These are phyloP conservation scores for Claviceps paspali DNA, from an alignment of 2,329 filamentous ascomycete genomes.

Conservation along the genomic window DNA sequence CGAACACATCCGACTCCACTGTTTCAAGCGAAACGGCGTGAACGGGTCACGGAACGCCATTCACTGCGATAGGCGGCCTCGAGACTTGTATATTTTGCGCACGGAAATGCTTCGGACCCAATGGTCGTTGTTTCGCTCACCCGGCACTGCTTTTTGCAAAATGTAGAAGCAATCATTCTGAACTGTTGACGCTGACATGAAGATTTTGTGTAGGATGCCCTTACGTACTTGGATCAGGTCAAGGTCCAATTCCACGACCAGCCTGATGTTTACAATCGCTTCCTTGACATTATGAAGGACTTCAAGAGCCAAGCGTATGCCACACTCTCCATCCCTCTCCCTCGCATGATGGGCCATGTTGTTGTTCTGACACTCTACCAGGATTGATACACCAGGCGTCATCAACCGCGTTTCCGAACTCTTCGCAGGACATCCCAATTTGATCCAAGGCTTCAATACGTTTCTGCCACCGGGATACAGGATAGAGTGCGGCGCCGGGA, in stretches of 20 bases:
- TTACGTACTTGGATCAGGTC: slow-evolving; percentile 95
- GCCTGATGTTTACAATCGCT: slow-evolving; percentile 92
- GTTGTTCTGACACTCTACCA: slow-evolving; percentile 23
- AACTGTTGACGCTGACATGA: slow-evolving; percentile 1
- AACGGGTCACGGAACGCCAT: too few species aligned
- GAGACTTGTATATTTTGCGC: too few species aligned
- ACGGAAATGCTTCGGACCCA: too few species aligned
- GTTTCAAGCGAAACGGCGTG: not conserved
- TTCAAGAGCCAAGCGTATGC: slow-evolving; percentile 93
- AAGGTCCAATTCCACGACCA: slow-evolving; percentile 97
- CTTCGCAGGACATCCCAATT: slow-evolving; percentile 86
- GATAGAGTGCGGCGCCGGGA: slow-evolving; percentile 87
- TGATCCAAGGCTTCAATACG: slow-evolving; percentile 97
- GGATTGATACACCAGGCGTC: slow-evolving; percentile 92
- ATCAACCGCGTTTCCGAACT: slow-evolving; percentile 93
- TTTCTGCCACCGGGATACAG: slow-evolving; percentile 91
- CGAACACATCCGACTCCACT: too few species aligned
- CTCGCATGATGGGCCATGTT: too few species aligned
- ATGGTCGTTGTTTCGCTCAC: too few species aligned
- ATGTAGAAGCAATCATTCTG: too few species aligned
- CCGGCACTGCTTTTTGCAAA: too few species aligned
- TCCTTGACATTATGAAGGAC: slow-evolving; percentile 98
- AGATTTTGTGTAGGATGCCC: slow-evolving; percentile 45
- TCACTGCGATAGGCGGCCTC: too few species aligned
- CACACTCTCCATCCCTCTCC: too few species aligned